phyloP scores from a whole-genome alignment of 768 basidiomycete genomes.

The Sporobolomyces roseus region DNA sequence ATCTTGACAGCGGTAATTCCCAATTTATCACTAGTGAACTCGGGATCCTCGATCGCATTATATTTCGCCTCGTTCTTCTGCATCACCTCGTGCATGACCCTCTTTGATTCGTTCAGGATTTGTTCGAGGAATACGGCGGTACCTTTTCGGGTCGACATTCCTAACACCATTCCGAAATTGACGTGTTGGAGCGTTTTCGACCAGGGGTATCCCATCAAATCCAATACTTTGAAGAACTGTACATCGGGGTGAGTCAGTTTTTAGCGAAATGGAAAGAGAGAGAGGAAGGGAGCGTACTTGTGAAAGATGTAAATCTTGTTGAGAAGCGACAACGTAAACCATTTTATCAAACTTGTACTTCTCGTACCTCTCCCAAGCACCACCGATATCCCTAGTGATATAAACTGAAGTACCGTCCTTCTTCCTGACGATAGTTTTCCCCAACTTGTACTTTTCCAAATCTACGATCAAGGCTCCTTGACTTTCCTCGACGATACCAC shows the following conservation, averaged over 20 bases:
- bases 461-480: constrained; percentile 83
- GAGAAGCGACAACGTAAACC: constrained; percentile 58
- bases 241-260: constrained; percentile 1
- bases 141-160: constrained; percentile 67
- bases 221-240: constrained; percentile 90
- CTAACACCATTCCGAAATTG: constrained; percentile 85
- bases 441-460: constrained; percentile 82
- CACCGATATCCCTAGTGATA: constrained; percentile 72
- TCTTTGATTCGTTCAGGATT: constrained; percentile 70
- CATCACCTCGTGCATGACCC: constrained; percentile 97
- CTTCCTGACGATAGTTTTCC: constrained; percentile 84
- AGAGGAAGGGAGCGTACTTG: constrained; percentile 42
- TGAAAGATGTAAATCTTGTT: constrained; percentile 50
- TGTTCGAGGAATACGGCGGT: constrained; percentile 93
- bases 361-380: constrained; percentile 84
- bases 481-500: constrained; percentile 64
- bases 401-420: constrained; percentile 53
- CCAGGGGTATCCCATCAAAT: constrained; percentile 85
- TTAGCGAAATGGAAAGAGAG: neutral
- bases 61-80: constrained; percentile 90
- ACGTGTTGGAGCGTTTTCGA: constrained; percentile 77
- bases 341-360: constrained; percentile 86
- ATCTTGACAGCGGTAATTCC: constrained; percentile 96
- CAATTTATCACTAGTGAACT: constrained; percentile 69
- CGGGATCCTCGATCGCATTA: constrained; percentile 78